These are phyloP conservation scores for Pseudogymnoascus sp. DNA, from an alignment of 2,329 filamentous ascomycete genomes.

Conservation along the genomic window DNA sequence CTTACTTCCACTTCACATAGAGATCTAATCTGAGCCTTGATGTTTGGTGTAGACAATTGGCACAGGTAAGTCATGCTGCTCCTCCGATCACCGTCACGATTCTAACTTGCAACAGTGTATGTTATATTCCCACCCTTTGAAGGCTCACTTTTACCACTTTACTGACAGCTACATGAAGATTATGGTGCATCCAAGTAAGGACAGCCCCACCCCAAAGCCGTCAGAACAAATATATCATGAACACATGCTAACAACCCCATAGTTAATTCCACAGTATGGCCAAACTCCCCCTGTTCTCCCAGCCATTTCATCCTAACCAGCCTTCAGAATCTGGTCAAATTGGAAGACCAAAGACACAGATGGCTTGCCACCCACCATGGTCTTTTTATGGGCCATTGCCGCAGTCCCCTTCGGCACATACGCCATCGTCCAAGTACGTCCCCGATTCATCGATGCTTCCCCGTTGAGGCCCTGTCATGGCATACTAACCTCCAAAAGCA, in stretches of 20 bases:
- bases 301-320: background rate
- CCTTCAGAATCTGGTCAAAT: constrained; percentile 49
- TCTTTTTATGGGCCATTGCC: constrained; percentile 54
- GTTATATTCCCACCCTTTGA: background rate
- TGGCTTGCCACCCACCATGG: constrained; percentile 52
- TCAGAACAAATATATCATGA: background rate
- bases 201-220: background rate
- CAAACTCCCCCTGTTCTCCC: background rate
- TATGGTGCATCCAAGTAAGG: constrained; percentile 36
- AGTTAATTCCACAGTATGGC: constrained; percentile 29
- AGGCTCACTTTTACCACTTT: background rate
- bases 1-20: background rate
- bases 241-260: background rate
- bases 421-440: constrained; percentile 40
- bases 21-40: background rate
- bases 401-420: constrained; percentile 45
- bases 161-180: constrained; percentile 21
- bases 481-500: constrained; percentile 31
- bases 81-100: background rate
- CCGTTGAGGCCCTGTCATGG: background rate
- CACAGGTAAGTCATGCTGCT: background rate
- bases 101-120: background rate
- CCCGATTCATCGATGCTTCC: background rate
- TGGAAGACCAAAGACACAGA: constrained; percentile 55
- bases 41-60: background rate